Evolutionary conservation across 2,329 filamentous ascomycete species (phyloP), one percentile per base, ranked within the genome.

Genomic region (Cercospora sesami): DNA sequence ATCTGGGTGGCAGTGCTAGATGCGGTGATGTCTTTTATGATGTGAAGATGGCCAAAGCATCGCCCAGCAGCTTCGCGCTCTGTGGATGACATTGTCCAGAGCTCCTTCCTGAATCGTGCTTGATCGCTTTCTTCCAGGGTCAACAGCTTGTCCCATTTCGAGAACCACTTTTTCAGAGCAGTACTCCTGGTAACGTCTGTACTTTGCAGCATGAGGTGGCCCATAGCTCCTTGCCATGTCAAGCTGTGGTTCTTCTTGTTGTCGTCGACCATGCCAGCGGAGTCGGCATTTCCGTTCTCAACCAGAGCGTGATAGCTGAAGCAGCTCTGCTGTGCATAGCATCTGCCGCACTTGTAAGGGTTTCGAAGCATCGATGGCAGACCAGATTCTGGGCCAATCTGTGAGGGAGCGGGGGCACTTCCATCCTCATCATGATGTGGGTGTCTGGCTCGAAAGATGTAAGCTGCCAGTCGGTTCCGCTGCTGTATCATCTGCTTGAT

Each of bases 401-500:
- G 75, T 3, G 72, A 73, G 18, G 62, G 68, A 16, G 48, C 33
- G 4, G 60, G 67, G 6, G 51, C 31, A 23, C 26, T 33, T 3
- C 48, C 31, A 0, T 62, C 62, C 23, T 67, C 64, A 39, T 60
- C 26, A 31, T 51, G 2, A 55, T 67, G 18, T 16, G 73, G 76
- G 65, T 76, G 26, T 33, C 72, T 71, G 2, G 76, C 75, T 18
- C 68, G 68, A 66, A 93, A 90, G 51, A 97, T 88, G 76, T 92
- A 93, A 73, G 90, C 91, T 3, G 94, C 93, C 18, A 99, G 83
- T 72, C 93, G 89, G 75, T 99, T 99, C 63, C 95, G 90, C 79
- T 97, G 91, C 83, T 98, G 94, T 68, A 99, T 91, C 93, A 99
- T 97, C 74, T 97, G 93, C 42, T 93, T 89, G 62, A 99, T 87